phyloP scores from a whole-genome alignment of 2,329 filamentous ascomycete genomes.

The Teratosphaeriaceae sp. region DNA sequence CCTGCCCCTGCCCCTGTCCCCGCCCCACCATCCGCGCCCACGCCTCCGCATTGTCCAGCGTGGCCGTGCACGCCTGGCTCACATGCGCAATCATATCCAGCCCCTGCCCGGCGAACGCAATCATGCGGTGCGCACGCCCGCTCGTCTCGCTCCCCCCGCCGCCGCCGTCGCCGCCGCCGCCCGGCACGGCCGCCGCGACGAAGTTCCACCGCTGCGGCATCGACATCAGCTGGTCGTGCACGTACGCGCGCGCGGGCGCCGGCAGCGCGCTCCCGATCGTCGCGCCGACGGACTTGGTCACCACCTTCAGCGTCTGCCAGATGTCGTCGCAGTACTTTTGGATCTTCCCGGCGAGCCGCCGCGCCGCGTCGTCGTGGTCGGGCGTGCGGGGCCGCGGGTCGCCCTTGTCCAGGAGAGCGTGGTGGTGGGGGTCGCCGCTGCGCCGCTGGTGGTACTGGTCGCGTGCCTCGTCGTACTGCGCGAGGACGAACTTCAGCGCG shows the following conservation, averaged over 20 bases:
- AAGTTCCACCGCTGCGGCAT: slow-evolving; percentile 76
- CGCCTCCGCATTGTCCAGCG: slow-evolving; percentile 80
- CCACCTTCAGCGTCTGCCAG: slow-evolving; percentile 58
- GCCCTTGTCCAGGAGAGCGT: slow-evolving; percentile 22
- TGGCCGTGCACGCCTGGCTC: slow-evolving; percentile 78
- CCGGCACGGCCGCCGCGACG: slow-evolving; percentile 44
- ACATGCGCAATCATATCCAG: slow-evolving; percentile 94
- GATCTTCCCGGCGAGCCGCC: slow-evolving; percentile 68
- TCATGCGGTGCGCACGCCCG: slow-evolving; percentile 62
- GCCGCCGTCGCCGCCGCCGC: too few species aligned
- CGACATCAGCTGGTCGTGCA: slow-evolving; percentile 75
- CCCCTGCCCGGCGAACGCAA: slow-evolving; percentile 82
- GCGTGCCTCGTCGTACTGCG: slow-evolving; percentile 63
- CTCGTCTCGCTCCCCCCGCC: slow-evolving; percentile 44
- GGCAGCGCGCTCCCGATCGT: slow-evolving; percentile 89
- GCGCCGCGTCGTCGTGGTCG: slow-evolving; percentile 33
- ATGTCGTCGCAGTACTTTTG: slow-evolving; percentile 52
- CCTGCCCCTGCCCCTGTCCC: too few species aligned
- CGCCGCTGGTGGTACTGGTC: slow-evolving; percentile 44
- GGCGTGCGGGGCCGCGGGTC: slow-evolving; percentile 24
- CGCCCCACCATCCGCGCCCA: slow-evolving; percentile 66
- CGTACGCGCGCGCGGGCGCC: slow-evolving; percentile 76
- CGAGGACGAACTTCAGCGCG: slow-evolving; percentile 66
- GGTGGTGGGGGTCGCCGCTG: too few species aligned
- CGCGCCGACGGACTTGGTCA: slow-evolving; percentile 77